Percentiles rank a stretch among this genome's conserved stretches.
Evolutionary conservation across 768 basidiomycete genomes (phyloP).

Genomic region (Sistotremastrum niveocremeum): DNA sequence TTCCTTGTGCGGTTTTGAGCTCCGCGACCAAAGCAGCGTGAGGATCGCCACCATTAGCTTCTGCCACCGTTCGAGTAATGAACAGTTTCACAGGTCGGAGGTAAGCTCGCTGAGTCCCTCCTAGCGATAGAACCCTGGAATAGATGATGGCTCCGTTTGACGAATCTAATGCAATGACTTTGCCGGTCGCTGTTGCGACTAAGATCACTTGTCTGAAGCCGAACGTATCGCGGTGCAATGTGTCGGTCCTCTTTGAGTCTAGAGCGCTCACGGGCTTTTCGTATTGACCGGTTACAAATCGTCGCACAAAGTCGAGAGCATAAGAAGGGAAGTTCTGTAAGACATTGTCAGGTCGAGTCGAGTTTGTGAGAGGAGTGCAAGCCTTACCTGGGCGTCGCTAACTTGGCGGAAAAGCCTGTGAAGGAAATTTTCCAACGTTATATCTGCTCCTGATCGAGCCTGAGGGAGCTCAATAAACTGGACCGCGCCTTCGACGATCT

Average conservation of each 20-base stretch:
- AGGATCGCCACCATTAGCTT: conserved; percentile 30
- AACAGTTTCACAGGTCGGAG: conserved; percentile 51
- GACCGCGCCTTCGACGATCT: conserved; percentile 34
- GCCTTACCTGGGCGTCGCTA: conserved; percentile 41
- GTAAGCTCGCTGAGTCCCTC: conserved; percentile 47
- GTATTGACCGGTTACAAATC: conserved; percentile 61
- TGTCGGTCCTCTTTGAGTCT: conserved; percentile 20
- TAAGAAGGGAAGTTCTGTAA: conserved; percentile 59
- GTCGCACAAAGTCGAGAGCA: conserved; percentile 45
- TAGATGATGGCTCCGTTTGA: conserved; percentile 66
- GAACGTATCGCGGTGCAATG: conserved; percentile 58
- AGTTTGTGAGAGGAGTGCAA: neutral
- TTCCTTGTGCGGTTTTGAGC: conserved; percentile 46
- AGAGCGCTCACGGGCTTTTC: conserved; percentile 21
- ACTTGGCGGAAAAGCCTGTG: conserved; percentile 43
- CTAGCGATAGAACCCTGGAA: conserved; percentile 64
- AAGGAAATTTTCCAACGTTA: conserved; percentile 30
- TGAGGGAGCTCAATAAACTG: conserved; percentile 75
- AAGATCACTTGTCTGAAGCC: conserved; percentile 81
- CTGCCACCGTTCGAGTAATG: conserved; percentile 33
- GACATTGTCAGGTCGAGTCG: neutral
- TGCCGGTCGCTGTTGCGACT: conserved; percentile 54
- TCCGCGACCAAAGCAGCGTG: conserved; percentile 53
- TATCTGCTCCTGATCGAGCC: conserved; percentile 17
- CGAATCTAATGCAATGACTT: conserved; percentile 73